phyloP scores from a whole-genome alignment of 2,329 filamentous ascomycete species.

The Phialemoniopsis sp. region DNA sequence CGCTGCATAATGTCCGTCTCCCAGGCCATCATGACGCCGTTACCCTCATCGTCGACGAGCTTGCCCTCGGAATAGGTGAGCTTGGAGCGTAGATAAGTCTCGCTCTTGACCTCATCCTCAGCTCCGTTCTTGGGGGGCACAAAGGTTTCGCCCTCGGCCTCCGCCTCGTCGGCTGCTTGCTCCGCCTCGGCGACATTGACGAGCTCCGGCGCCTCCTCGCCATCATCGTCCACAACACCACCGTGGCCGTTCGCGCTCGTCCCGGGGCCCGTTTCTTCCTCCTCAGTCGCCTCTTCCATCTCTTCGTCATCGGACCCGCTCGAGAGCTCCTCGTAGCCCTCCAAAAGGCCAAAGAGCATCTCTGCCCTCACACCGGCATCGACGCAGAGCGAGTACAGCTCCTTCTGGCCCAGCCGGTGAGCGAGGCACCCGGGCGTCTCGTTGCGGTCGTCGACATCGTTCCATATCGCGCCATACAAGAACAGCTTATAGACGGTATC shows the following conservation, averaged over 20 bases:
- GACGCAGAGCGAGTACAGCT: conserved; percentile 78
- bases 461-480: conserved; percentile 92
- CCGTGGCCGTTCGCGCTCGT: conserved; percentile 1
- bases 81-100: conserved; percentile 63
- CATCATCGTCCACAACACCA: conserved; percentile 14
- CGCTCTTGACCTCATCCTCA: conserved; percentile 52
- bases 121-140: conserved; percentile 25
- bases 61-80: conserved; percentile 62
- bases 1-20: conserved; percentile 81
- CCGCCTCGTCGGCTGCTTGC: conserved; percentile 17
- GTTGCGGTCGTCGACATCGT: conserved; percentile 79
- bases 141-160: conserved; percentile 25
- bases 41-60: conserved; percentile 69
- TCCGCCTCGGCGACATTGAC: conserved; percentile 13
- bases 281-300: conserved; percentile 28
- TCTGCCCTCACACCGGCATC: conserved; percentile 90
- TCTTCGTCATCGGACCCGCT: conserved; percentile 48
- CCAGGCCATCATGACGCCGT: conserved; percentile 94
- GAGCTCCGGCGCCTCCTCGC: conserved; percentile 22
- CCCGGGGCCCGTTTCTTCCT: conserved; percentile 13
- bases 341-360: conserved; percentile 76
- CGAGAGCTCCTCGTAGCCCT: conserved; percentile 71
- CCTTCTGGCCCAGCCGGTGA: conserved; percentile 59
- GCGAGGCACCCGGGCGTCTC: conserved; percentile 94
- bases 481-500: conserved; percentile 73